Evolutionary conservation across 2,329 filamentous ascomycete genomes (phyloP), one percentile per base, ranked within the genome.

Genomic region (Xylariaceae sp.): DNA sequence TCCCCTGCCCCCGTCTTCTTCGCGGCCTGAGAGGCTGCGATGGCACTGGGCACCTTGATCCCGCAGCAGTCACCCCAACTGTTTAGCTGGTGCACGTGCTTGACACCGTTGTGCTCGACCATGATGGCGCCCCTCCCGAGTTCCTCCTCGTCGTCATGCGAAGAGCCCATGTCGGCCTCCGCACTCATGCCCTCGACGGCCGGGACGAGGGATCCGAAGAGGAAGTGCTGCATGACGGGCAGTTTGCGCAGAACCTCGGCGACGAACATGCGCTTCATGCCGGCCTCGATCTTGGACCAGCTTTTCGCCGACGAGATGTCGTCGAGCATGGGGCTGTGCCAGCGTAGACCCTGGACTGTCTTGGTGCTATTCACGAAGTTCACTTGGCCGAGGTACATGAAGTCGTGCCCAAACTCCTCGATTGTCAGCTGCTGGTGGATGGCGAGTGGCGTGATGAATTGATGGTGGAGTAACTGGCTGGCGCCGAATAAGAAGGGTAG

Each of bases 321-420:
- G 68, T 99, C 94, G 19, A 99, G 82, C 95, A 99, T 97, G 3
- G 95, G 94, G 60, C 87, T 91, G 67, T 99, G 95, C 94, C 94
- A 99, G 44, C 94, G 82, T 57, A 99, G 75, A 1, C 91, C 92
- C 67, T 95, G 90, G 55, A 96, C 91, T 1, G 90, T 96, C 77
- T 99, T 99, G 55, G 95, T 95, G 63, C 85, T 89, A 73, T 97
- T 96, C 55, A 99, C 92, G 72, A 95, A 99, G 50, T 81, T 80
- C 30, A 99, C 89, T 72, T 97, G 94, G 50, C 91, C 88, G 0
- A 99, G 82, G 65, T 99, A 99, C 54, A 99, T 75, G 66, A 87
- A 99, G 53, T 96, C 89, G 53, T 80, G 75, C 11, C 84, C 82
- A 65, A 89, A 91, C 69, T 97, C 91, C 68, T 97, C 94, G 11